These are phyloP conservation scores for Ambrosiella beaveri DNA, from an alignment of 2,329 filamentous ascomycete species.

Conservation along the genomic window DNA sequence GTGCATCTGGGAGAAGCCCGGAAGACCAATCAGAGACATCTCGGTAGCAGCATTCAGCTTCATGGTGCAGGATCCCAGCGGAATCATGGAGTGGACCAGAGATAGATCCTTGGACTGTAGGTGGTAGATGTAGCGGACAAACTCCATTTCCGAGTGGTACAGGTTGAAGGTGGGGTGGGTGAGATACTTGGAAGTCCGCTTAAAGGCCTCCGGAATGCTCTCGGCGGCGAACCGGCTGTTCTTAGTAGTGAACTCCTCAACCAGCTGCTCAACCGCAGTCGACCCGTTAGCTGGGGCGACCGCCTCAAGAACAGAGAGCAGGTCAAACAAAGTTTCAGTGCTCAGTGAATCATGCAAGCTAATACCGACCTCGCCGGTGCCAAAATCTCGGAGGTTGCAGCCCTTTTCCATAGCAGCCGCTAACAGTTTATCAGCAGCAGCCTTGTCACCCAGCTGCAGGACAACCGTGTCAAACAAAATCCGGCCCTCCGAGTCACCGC, in stretches of 20 bases:
- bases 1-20: slow-evolving; percentile 62
- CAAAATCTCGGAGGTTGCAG: slow-evolving; percentile 18
- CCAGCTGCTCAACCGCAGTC: slow-evolving; percentile 11
- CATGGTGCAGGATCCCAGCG: slow-evolving; percentile 93
- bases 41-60: slow-evolving; percentile 89
- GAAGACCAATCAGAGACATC: slow-evolving; percentile 72
- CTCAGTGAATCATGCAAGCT: slow-evolving; percentile 18
- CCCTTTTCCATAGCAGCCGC: slow-evolving; percentile 7
- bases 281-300: slow-evolving; percentile 18
- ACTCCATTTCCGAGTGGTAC: slow-evolving; percentile 86
- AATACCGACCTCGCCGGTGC: slow-evolving; percentile 20
- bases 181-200: slow-evolving; percentile 57
- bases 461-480: slow-evolving; percentile 69
- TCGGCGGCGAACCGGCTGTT: slow-evolving; percentile 9
- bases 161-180: slow-evolving; percentile 90
- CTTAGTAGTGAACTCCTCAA: slow-evolving; percentile 15
- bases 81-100: slow-evolving; percentile 92
- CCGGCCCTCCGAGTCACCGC: slow-evolving; percentile 35
- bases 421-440: slow-evolving; percentile 25
- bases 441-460: slow-evolving; percentile 33
- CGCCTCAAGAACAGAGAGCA: slow-evolving; percentile 20
- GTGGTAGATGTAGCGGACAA: slow-evolving; percentile 84
- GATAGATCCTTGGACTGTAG: slow-evolving; percentile 89
- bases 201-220: slow-evolving; percentile 39
- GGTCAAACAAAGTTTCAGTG: slow-evolving; percentile 30